phyloP scores from a whole-genome alignment of 495 filamentous ascomycete species.

The Durotheca rogersii region DNA sequence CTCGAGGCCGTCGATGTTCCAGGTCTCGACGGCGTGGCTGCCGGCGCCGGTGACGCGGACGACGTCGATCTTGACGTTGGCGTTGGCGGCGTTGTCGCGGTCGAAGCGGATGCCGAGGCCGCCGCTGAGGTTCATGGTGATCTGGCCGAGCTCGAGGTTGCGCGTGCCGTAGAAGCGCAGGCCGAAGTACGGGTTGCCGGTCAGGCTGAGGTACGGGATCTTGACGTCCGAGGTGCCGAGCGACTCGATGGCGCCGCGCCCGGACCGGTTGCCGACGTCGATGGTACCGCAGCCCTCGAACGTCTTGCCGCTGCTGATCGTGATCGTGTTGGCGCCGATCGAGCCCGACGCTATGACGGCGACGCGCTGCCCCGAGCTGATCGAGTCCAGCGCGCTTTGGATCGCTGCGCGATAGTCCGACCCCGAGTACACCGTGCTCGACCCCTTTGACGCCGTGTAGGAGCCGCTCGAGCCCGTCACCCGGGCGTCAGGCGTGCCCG shows the following conservation, averaged over 20 bases:
- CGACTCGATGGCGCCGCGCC: constrained; percentile 47
- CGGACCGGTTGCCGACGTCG: constrained; percentile 41
- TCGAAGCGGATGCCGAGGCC: constrained; percentile 51
- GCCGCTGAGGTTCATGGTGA: constrained; percentile 47
- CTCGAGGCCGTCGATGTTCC: constrained; percentile 48
- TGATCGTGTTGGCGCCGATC: constrained; percentile 55
- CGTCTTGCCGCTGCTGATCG: constrained; percentile 45
- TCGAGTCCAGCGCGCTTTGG: constrained; percentile 48
- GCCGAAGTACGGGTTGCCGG: constrained; percentile 50
- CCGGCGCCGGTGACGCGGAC: constrained; percentile 46
- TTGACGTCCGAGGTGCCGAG: constrained; percentile 37
- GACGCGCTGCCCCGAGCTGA: constrained; percentile 55
- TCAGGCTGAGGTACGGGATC: constrained; percentile 49
- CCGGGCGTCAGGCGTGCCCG: constrained; percentile 40
- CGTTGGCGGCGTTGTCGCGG: constrained; percentile 43
- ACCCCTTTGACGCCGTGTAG: constrained; percentile 39
- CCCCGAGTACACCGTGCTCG: constrained; percentile 39
- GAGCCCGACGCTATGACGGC: constrained; percentile 62
- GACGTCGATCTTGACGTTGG: constrained; percentile 45
- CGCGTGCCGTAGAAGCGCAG: constrained; percentile 46
- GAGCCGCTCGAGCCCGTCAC: constrained; percentile 42
- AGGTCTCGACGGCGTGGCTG: constrained; percentile 49
- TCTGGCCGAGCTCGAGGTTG: constrained; percentile 42
- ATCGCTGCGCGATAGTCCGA: constrained; percentile 49
- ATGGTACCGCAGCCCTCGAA: constrained; percentile 54